Evolutionary conservation across 2,329 filamentous ascomycete species (phyloP).

Genomic region (Claviceps sp.): DNA sequence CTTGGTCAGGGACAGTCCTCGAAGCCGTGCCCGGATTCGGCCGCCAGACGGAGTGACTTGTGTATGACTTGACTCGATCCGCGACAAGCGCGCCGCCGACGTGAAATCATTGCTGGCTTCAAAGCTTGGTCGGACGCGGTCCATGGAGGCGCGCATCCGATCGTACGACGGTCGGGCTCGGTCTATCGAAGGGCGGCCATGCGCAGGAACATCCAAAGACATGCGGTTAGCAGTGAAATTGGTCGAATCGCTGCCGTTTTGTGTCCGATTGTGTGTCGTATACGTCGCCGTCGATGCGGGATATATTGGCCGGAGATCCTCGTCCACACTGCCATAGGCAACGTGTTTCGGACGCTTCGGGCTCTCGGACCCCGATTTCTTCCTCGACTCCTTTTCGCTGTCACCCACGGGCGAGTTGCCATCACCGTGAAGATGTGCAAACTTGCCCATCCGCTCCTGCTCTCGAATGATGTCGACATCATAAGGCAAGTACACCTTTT

Average conservation of each 20-base stretch:
- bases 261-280: slow-evolving; percentile 64
- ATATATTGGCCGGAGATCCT: slow-evolving; percentile 87
- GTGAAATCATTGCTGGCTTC: slow-evolving; percentile 87
- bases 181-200: slow-evolving; percentile 45
- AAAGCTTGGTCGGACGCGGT: slow-evolving; percentile 69
- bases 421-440: slow-evolving; percentile 47
- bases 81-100: slow-evolving; percentile 68
- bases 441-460: slow-evolving; percentile 72
- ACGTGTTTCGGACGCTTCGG: slow-evolving; percentile 42
- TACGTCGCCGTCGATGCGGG: slow-evolving; percentile 76
- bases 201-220: slow-evolving; percentile 28
- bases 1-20: slow-evolving; percentile 29
- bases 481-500: slow-evolving; percentile 87
- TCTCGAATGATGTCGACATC: slow-evolving; percentile 95
- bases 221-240: slow-evolving; percentile 63
- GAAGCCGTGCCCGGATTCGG: slow-evolving; percentile 24
- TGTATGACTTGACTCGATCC: slow-evolving; percentile 64
- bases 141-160: slow-evolving; percentile 74
- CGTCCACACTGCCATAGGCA: slow-evolving; percentile 55
- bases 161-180: slow-evolving; percentile 75
- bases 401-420: slow-evolving; percentile 21
- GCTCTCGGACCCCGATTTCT: slow-evolving; percentile 41
- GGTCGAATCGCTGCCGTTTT: slow-evolving; percentile 88
- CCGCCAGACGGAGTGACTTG: slow-evolving; percentile 9
- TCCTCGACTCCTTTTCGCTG: slow-evolving; percentile 24